These are phyloP conservation scores for Tympanopsis confertula DNA, from an alignment of 2,329 filamentous ascomycete genomes.

Conservation along the genomic window DNA sequence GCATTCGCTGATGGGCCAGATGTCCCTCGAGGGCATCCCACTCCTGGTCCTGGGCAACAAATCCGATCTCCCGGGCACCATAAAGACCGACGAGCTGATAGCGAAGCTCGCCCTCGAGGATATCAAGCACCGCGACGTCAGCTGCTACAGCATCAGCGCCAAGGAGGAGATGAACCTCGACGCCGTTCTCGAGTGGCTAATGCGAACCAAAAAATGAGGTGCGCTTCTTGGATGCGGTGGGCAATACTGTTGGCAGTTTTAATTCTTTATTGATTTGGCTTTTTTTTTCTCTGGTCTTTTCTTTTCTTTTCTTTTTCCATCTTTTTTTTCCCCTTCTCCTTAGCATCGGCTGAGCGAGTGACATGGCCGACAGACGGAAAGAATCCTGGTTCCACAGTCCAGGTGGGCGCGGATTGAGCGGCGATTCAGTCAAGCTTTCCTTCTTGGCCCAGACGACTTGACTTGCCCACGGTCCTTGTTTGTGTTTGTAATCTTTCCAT, in stretches of 20 bases:
- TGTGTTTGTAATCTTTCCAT: background rate
- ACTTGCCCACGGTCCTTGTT: background rate
- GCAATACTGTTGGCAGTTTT: no score
- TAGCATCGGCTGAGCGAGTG: background rate
- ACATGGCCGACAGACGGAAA: no score
- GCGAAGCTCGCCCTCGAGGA: constrained; percentile 80
- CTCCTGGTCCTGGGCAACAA: constrained; percentile 94
- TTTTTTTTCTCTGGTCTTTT: no score
- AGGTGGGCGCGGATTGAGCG: background rate
- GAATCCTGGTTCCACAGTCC: background rate
- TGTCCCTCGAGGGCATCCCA: constrained; percentile 76
- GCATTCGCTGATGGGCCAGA: constrained; percentile 75
- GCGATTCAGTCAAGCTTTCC: no score
- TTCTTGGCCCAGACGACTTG: no score
- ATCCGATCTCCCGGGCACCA: constrained; percentile 80
- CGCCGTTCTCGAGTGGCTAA: constrained; percentile 90
- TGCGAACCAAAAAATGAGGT: constrained; percentile 67
- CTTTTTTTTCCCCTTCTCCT: background rate
- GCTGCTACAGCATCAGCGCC: constrained; percentile 95
- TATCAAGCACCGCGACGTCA: constrained; percentile 85
- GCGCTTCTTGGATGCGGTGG: background rate
- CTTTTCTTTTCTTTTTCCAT: background rate
- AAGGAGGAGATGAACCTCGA: constrained; percentile 98
- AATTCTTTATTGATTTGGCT: no score
- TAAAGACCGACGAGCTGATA: constrained; percentile 90